Evolutionary conservation across 2,329 filamentous ascomycete genomes (phyloP), one percentile per base, ranked within the genome.

Genomic region (Cladosporium phlei): DNA sequence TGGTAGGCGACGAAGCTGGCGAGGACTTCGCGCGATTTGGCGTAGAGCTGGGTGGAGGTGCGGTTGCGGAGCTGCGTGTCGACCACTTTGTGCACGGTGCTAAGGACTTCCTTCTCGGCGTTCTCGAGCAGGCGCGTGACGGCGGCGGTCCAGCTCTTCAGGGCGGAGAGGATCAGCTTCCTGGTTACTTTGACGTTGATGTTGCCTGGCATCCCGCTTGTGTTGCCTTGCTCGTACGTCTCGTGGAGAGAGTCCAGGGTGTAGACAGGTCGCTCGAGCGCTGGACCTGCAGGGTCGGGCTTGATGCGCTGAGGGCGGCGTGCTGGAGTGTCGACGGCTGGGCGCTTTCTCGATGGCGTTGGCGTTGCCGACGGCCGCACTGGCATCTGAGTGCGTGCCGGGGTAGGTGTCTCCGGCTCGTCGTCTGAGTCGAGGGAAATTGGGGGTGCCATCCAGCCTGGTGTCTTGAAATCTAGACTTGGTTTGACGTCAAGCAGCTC

Each of bases 401-500:
- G 50, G 2, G 52, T 50, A 4, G 50, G 49, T 2, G 49, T 43
- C 1, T 37, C 30, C 9, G 57, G 52, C 1, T 58, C 54, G 3
- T 59, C 56, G 2, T 57, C 53, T 5, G 38, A 43, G 10, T 52
- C 40, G 1, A 61, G n/a, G 4, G 28, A 17, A 33, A 58, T 46
- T 7, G 17, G 19, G 4, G 53, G 52, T 27, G 37, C 44, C 3
- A 45, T 37, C 17, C 54, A 56, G 0, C 57, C 61, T 0, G 61
- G 62, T 0, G 61, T 63, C 1, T 32, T 22, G 8, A 60, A 21
- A 1, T 46, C 43, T 5, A 59, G 34, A 4, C 22, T 55, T 0
- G 69, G 69, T 19, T 60, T 59, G 16, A 62, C 50, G 1, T 49
- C 50, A 1, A 43, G 16, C 2, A 72, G 50, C 0, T 35, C 72